Evolutionary conservation across 2,329 filamentous ascomycete genomes (phyloP).

Genomic region (Gnomoniopsis smithogilvyi): DNA sequence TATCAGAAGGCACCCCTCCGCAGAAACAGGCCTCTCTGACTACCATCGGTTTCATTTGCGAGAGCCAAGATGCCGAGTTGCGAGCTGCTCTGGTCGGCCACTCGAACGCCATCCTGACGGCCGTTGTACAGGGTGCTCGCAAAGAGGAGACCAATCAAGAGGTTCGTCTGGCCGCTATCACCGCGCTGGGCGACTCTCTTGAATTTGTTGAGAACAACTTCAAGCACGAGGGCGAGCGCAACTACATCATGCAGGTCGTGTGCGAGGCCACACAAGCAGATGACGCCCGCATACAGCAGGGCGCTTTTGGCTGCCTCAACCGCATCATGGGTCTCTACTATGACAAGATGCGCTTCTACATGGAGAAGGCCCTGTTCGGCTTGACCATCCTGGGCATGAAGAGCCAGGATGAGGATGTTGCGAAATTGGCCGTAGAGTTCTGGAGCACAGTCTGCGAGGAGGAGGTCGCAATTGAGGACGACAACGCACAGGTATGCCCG

Average conservation of each 20-base stretch:
- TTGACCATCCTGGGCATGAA: constrained; percentile 99
- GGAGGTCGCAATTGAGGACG: constrained; percentile 96
- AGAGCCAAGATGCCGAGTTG: constrained; percentile 86
- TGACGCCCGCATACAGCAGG: constrained; percentile 89
- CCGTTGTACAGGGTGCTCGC: constrained; percentile 93
- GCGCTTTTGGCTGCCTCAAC: constrained; percentile 95
- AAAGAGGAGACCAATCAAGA: constrained; percentile 93
- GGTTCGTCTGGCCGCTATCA: constrained; percentile 88
- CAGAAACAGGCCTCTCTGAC: constrained; percentile 94
- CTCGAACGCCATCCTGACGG: constrained; percentile 96
- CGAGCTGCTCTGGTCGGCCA: constrained; percentile 77
- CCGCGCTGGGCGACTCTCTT: constrained; percentile 89
- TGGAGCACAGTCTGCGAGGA: constrained; percentile 99
- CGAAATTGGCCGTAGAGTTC: constrained; percentile 97
- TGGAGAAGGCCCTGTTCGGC: constrained; percentile 99
- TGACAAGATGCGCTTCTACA: constrained; percentile 99
- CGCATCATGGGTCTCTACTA: constrained; percentile 99
- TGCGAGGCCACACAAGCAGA: constrained; percentile 96
- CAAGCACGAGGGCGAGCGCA: constrained; percentile 97
- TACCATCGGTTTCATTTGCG: constrained; percentile 98
- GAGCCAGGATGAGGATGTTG: constrained; percentile 94
- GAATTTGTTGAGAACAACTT: constrained; percentile 99
- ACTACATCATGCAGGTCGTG: constrained; percentile 99
- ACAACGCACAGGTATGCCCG: constrained; percentile 71
- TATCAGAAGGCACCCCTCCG: constrained; percentile 79